Evolutionary conservation across 768 basidiomycete genomes (phyloP), one percentile per base, ranked within the genome.

Genomic region (Coprinopsis marcescibilis): DNA sequence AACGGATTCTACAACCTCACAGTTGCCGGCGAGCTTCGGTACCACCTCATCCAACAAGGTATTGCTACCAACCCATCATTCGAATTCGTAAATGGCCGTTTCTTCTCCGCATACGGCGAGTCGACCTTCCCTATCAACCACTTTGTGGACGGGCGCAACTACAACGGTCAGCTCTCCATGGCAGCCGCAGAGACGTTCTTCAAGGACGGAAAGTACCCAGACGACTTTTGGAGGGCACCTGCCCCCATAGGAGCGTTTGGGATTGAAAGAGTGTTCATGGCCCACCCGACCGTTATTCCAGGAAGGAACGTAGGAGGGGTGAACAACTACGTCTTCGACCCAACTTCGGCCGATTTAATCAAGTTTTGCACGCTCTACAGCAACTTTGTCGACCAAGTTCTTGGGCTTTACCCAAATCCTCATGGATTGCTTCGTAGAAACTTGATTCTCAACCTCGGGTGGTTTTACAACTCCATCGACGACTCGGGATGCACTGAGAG

Each of bases 391-490:
- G 48, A 54, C 27, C 12, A 40, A 12, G 37, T 58, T 14, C 42
- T 24, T 12, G 26, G 43, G 12, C 29, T 56, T 19, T 58, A 58
- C 34, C 57, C 57, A n/a, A 56, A 52, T 36, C 57, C 57, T 5
- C 46, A 19, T 19, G 52, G 54, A 10, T 26, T 42, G 2, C 37
- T 56, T 36, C 49, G 21, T 27, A 45, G 43, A 17, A 46, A 35
- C 6, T 39, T 56, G 14, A 49, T 43, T 36, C 37, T 21, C 11
- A 56, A 56, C 44, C 26, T 53, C 32, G 43, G 39, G 12, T 49
- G 30, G 17, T 48, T 51, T 10, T 53, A 50, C 39, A 5, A 38
- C 10, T 13, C 48, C 2, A 8, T 48, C 29, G 8, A 8, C n/a
- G 35, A 17, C 7, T 36, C 17, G 35, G 35, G 35, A 17, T 54